Base-by-base conservation (phyloP, 1,284 basidiomycete genomes). In the Cryptococcus sp. region DNA sequence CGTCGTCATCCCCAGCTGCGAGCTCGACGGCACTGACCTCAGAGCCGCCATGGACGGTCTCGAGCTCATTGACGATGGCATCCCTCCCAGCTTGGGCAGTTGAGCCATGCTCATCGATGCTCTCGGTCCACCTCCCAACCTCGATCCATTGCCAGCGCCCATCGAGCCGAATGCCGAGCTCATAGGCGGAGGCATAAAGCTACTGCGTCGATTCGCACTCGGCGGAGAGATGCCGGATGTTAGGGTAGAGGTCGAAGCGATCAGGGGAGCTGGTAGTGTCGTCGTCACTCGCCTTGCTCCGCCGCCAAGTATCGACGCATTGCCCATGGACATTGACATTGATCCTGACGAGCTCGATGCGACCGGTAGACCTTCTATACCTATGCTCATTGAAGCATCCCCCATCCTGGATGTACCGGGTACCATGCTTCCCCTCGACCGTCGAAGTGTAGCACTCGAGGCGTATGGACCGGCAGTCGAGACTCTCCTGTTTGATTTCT, bases 91-190 rank as follows among this genome's bases (percentile, higher is more conserved):
- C 34, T 22, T 45, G 5, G 43, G 43, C 21, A 45, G 23, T n/a
- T 9, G 10, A 16, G 34, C 32, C 43, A 45, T 45, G 5, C 21
- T 26, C 32, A 45, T 35, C 4, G 43, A 45, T 19, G 43, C 33
- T 25, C 43, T 5, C 19, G 43, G 43, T 36, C 33, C 43, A 18
- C 42, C 42, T 32, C 42, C 42, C 16, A 33, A n/a, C 28, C 28
- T 32, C 31, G 42, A 32, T 31, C 9, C 26, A 32, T 11, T 22
- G 42, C 18, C n/a, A n/a, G n/a, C n/a, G n/a, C n/a, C n/a, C n/a
- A n/a, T n/a, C n/a, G n/a, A n/a, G n/a, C 4, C 18, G 18, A 19
- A 21, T 25, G n/a, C 22, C 28, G 23, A 18, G 12, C 5, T 18
- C 14, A 6, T 12, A 7, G 14, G 21, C 19, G 19, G n/a, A n/a